Conservation (phyloP, 2,329 filamentous ascomycete genomes). For the Phaeosphaeriaceae sp. region DNA sequence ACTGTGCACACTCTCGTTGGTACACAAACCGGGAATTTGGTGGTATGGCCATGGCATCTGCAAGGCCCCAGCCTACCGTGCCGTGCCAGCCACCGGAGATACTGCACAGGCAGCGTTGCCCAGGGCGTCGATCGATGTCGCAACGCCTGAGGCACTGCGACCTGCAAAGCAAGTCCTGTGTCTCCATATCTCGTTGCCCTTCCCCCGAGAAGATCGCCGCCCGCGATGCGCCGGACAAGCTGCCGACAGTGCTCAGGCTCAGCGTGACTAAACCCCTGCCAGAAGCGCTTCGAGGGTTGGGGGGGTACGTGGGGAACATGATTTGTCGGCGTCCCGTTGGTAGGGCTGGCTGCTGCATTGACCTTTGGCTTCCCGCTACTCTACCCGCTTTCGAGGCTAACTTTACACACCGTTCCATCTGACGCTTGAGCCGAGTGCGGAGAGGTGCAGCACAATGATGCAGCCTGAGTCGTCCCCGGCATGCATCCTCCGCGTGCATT, state of each 20-base stretch:
- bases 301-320: conserved; percentile 17
- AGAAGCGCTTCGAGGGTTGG: conserved; percentile 17
- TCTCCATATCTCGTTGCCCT: background rate
- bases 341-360: conserved; percentile 29
- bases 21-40: conserved; percentile 3
- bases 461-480: conserved; percentile 21
- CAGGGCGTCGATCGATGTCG: conserved; percentile 14
- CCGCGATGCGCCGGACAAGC: background rate
- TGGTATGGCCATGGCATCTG: background rate
- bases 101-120: conserved; percentile 17
- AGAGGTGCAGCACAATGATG: conserved; percentile 23
- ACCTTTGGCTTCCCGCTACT: conserved; percentile 16
- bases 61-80: conserved; percentile 10
- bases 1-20: background rate
- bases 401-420: conserved; percentile 17
- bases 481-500: conserved; percentile 7
- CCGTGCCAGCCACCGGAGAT: conserved; percentile 20
- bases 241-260: conserved; percentile 5
- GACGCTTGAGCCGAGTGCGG: conserved; percentile 20
- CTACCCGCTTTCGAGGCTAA: conserved; percentile 21
- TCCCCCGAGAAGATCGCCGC: conserved; percentile 5
- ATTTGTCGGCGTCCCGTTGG: conserved; percentile 13
- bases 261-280: conserved; percentile 10
- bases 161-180: conserved; percentile 2
- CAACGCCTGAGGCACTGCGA: conserved; percentile 7